A percentile compares a stretch with the other conserved stretches of the same genome.
Evolutionary conservation across 169 alveolate genomes (phyloP).

Genomic region (Cryptosporidium baileyi): DNA sequence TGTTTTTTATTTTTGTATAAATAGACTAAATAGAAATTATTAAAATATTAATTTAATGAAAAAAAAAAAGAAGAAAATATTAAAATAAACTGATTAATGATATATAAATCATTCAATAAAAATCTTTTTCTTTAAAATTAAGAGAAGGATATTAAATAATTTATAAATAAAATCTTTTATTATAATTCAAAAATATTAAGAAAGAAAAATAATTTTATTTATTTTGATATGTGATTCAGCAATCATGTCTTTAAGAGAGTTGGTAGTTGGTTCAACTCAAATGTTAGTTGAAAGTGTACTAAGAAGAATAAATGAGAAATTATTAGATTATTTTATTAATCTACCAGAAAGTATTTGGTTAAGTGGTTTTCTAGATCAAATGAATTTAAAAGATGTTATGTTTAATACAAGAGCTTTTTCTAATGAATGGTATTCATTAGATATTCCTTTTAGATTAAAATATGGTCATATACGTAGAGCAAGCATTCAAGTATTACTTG

Average conservation of each 20-base stretch:
- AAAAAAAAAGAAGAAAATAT: no score
- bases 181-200: no score
- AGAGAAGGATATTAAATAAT: no score
- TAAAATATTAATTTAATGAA: no score
- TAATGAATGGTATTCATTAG: conserved; percentile 66
- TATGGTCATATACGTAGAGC: conserved; percentile 69
- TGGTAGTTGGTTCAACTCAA: conserved; percentile 64
- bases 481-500: conserved; percentile 48
- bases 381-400: conserved; percentile 61
- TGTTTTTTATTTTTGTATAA: no score
- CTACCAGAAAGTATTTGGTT: conserved; percentile 67
- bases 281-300: conserved; percentile 69
- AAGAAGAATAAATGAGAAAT: conserved; percentile 58
- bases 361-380: conserved; percentile 63
- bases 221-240: conserved; percentile 16
- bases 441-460: conserved; percentile 57
- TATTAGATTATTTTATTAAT: conserved; percentile 54
- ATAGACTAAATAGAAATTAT: no score
- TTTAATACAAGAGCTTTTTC: conserved; percentile 60
- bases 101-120: no score
- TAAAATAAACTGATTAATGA: no score
- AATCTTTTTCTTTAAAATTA: no score
- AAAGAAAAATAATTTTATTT: no score
- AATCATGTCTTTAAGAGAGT: conserved; percentile 51
- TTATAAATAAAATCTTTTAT: no score